These are phyloP conservation scores for Jacaranda mimosifolia DNA, from an alignment of 257 asterid genomes.

Conservation along the genomic window DNA sequence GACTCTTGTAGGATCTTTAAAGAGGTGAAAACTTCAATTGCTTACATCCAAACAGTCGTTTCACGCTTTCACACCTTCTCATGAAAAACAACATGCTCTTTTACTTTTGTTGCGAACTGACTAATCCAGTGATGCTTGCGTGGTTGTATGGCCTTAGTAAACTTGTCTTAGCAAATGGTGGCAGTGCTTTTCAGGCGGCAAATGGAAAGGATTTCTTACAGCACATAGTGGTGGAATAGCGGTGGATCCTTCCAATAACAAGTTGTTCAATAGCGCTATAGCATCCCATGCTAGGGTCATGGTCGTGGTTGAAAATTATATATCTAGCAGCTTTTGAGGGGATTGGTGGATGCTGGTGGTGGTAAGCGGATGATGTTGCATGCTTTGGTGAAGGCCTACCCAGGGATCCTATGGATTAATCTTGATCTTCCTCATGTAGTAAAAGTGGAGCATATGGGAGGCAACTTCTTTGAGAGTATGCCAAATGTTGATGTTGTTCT, in stretches of 20 bases:
- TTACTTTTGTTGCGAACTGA: conserved; percentile 45
- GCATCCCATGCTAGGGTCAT: conserved; percentile 47
- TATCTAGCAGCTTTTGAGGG: conserved; percentile 45
- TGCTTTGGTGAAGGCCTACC: conserved; percentile 45
- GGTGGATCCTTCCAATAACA: conserved; percentile 21
- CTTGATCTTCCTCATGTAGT: conserved; percentile 60
- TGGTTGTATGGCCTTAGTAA: conserved; percentile 42
- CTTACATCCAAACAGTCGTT: conserved; percentile 34
- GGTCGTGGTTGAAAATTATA: conserved; percentile 1
- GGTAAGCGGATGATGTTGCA: conserved; percentile 52
- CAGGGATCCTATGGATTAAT: conserved; percentile 49
- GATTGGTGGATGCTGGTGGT: conserved; percentile 65
- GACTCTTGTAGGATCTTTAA: conserved; percentile 45
- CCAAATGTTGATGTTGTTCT: conserved; percentile 62
- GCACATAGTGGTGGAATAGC: too few relatives aligned
- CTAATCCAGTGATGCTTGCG: conserved; percentile 50
- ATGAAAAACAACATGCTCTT: conserved; percentile 45
- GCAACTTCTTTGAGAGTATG: conserved; percentile 51
- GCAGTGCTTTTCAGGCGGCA: conserved; percentile 29
- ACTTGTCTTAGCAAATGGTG: background rate
- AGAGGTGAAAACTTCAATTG: background rate
- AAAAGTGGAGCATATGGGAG: conserved; percentile 49
- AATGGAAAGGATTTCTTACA: conserved; percentile 44
- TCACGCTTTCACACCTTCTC: conserved; percentile 44
- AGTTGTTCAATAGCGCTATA: conserved; percentile 51